A percentile compares a stretch with the other conserved stretches of the same genome.
Conservation (phyloP, 1,284 basidiomycete genomes). For the Cryptococcus depauperatus region DNA sequence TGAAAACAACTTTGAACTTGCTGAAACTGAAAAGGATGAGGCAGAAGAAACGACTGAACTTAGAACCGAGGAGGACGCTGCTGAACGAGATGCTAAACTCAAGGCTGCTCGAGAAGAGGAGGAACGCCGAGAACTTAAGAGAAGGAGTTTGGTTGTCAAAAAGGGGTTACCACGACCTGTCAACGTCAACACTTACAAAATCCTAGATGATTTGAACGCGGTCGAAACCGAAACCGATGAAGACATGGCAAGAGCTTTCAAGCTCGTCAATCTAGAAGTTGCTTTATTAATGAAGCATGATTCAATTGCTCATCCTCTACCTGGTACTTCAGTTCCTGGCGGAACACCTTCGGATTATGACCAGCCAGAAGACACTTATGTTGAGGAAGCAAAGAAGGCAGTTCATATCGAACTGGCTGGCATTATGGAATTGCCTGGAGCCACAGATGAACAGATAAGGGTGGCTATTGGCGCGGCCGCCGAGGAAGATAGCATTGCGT, state of each 20-base stretch:
- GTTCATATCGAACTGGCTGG: constrained; percentile 75
- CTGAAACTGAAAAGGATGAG: constrained; percentile 70
- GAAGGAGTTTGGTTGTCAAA: constrained; percentile 76
- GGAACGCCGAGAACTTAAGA: constrained; percentile 65
- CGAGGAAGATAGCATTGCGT: constrained; percentile 54
- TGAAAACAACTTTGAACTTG: constrained; percentile 95
- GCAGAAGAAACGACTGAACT: constrained; percentile 45
- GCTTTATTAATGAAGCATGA: constrained; percentile 78
- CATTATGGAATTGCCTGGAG: constrained; percentile 74
- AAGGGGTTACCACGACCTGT: constrained; percentile 76
- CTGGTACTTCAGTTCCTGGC: constrained; percentile 65
- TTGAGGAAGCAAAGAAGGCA: constrained; percentile 62
- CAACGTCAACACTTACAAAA: constrained; percentile 62
- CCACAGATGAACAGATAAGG: constrained; percentile 66
- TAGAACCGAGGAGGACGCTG: constrained; percentile 73
- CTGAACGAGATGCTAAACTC: constrained; percentile 77
- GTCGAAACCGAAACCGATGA: constrained; percentile 44
- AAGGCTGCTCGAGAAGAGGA: constrained; percentile 65
- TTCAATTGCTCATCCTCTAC: constrained; percentile 75
- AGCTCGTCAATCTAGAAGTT: constrained; percentile 71
- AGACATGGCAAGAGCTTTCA: constrained; percentile 52
- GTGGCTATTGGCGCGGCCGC: constrained; percentile 60
- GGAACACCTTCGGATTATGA: constrained; percentile 64
- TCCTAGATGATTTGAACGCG: constrained; percentile 54
- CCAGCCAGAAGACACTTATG: constrained; percentile 65